A percentile compares a stretch with the other conserved stretches of the same genome.
Conservation (phyloP, 257 asterid genomes). For the Echites panduratus region DNA sequence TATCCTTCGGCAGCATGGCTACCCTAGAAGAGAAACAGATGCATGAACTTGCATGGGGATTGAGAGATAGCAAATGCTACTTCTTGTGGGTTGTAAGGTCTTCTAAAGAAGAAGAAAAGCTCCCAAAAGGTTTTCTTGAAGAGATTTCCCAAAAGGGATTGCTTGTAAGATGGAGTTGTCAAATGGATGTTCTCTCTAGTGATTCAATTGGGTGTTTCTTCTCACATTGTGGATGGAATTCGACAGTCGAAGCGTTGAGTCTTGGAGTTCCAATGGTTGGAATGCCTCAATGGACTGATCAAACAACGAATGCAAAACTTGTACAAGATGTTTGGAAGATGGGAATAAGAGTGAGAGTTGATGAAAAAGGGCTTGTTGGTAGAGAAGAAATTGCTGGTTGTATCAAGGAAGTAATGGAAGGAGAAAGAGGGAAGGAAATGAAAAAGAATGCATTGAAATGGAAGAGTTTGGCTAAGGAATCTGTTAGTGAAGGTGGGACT, state of each 20-base stretch:
- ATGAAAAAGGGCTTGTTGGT: slow-evolving; percentile 36
- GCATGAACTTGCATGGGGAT: slow-evolving; percentile 54
- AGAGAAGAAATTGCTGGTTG: slow-evolving; percentile 59
- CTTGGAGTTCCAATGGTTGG: slow-evolving; percentile 74
- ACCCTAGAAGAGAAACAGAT: slow-evolving; percentile 37
- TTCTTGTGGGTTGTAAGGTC: slow-evolving; percentile 59
- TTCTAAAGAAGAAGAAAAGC: slow-evolving; percentile 26
- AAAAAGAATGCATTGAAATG: slow-evolving; percentile 48
- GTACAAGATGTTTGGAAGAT: slow-evolving; percentile 59
- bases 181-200: slow-evolving; percentile 40
- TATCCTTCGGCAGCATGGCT: slow-evolving; percentile 83
- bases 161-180: slow-evolving; percentile 63
- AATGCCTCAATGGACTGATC: slow-evolving; percentile 87
- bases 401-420: slow-evolving; percentile 48
- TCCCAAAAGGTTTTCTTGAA: slow-evolving; percentile 28
- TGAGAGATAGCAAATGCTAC: slow-evolving; percentile 28
- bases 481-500: slow-evolving; percentile 55
- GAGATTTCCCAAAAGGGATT: slow-evolving; percentile 26
- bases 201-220: slow-evolving; percentile 62
- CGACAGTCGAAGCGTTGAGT: slow-evolving; percentile 58
- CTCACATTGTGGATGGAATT: slow-evolving; percentile 84
- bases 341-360: slow-evolving; percentile 47
- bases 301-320: slow-evolving; percentile 58
- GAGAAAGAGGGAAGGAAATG: slow-evolving; percentile 47
- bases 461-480: slow-evolving; percentile 54